Conservation (phyloP, 2,329 filamentous ascomycete genomes). For the Penicillium expansum region DNA sequence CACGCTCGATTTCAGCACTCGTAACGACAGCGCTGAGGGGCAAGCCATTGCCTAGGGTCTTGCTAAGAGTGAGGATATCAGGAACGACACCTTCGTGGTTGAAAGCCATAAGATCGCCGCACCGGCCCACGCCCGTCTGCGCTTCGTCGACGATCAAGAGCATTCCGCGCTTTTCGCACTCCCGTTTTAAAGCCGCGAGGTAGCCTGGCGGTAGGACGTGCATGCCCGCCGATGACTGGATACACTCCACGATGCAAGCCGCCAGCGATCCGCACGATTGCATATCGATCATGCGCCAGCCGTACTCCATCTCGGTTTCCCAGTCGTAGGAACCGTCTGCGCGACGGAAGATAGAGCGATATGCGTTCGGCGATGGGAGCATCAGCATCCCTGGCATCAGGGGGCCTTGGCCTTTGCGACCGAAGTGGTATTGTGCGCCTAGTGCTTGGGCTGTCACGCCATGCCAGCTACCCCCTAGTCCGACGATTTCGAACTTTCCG, state of each 20-base stretch:
- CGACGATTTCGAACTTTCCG: conserved; percentile 64
- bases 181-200: conserved; percentile 54
- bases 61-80: conserved; percentile 60
- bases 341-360: conserved; percentile 60
- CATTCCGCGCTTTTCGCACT: conserved; percentile 56
- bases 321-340: conserved; percentile 62
- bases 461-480: conserved; percentile 59
- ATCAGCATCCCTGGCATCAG: conserved; percentile 56
- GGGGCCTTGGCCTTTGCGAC: conserved; percentile 21
- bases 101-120: conserved; percentile 59
- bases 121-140: conserved; percentile 57
- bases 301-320: conserved; percentile 62
- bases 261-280: conserved; percentile 61
- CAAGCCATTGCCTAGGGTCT: conserved; percentile 61
- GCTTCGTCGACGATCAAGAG: conserved; percentile 60
- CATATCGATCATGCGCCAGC: conserved; percentile 59
- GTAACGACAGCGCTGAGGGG: conserved; percentile 59
- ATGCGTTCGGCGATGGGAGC: conserved; percentile 60
- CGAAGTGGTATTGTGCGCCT: conserved; percentile 44
- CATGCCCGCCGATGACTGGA: conserved; percentile 59
- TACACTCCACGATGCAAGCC: conserved; percentile 62
- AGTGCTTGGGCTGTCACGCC: conserved; percentile 57
- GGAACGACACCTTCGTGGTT: conserved; percentile 51
- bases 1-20: conserved; percentile 51
- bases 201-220: conserved; percentile 59